Percentiles rank a stretch among this genome's conserved stretches.
Conservation (phyloP, 129 eudicot genomes). For the Centella asiatica region DNA sequence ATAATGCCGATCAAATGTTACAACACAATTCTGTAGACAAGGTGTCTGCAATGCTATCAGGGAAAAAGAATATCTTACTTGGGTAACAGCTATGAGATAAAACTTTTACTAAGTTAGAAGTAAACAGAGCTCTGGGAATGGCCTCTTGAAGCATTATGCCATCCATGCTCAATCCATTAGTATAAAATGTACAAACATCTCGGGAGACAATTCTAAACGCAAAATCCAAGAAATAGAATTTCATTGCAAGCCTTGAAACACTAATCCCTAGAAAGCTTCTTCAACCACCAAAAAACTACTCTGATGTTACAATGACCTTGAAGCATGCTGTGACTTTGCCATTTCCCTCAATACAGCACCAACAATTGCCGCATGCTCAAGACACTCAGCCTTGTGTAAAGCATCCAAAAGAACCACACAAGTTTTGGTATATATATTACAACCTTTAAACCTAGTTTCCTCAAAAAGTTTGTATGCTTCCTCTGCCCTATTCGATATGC, state of each 20-base stretch:
- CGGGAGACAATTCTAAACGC: background rate
- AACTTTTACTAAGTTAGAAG: background rate
- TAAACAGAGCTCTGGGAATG: background rate
- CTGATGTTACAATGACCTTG: constrained; percentile 29
- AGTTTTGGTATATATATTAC: constrained; percentile 61
- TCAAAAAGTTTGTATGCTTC: constrained; percentile 76
- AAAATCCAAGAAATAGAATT: background rate
- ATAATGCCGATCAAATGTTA: background rate
- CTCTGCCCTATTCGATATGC: constrained; percentile 59
- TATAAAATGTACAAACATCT: background rate
- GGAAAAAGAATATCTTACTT: background rate
- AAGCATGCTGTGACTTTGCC: constrained; percentile 85
- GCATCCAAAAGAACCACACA: constrained; percentile 91
- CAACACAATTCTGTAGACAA: no score
- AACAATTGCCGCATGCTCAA: constrained; percentile 91
- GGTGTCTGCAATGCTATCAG: no score
- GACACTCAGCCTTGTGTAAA: constrained; percentile 82
- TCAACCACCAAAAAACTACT: background rate
- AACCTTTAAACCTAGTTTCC: constrained; percentile 72
- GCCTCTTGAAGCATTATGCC: background rate
- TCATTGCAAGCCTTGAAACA: background rate
- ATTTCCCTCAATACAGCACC: constrained; percentile 88
- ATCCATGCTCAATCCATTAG: background rate
- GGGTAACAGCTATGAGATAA: background rate
- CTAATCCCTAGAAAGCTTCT: background rate